Conservation (phyloP, 306 rosid genomes). For the Quercus ilex region DNA sequence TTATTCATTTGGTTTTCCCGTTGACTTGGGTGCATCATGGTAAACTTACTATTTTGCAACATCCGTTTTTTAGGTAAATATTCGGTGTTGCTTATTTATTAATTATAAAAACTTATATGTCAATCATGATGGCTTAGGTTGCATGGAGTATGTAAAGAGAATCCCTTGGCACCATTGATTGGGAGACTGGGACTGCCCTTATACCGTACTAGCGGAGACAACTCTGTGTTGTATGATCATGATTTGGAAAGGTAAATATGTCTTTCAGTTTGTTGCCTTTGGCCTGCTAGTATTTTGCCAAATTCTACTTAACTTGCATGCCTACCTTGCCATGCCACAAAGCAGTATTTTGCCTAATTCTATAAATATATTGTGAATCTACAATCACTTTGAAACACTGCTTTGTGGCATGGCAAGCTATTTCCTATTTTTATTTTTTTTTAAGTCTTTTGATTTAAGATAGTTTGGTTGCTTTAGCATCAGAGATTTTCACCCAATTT, state of each 20-base stretch:
- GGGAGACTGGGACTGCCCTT: slow-evolving; percentile 90
- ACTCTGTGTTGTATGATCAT: slow-evolving; percentile 95
- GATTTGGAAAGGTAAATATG: slow-evolving; percentile 80
- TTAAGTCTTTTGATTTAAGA: no score
- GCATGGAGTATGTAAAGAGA: slow-evolving; percentile 95
- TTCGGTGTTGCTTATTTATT: background rate
- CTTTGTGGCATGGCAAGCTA: background rate
- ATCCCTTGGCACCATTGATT: slow-evolving; percentile 92
- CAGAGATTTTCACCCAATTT: no score
- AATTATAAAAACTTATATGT: slow-evolving; percentile 4
- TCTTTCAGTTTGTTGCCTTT: slow-evolving; percentile 4
- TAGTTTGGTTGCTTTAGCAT: no score
- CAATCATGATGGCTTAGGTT: slow-evolving; percentile 50
- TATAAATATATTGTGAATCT: background rate
- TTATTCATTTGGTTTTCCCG: slow-evolving; percentile 94
- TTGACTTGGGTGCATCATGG: slow-evolving; percentile 99
- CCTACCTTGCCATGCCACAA: no score
- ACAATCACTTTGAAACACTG: background rate
- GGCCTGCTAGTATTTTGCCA: background rate
- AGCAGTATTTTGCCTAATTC: background rate
- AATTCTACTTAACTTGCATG: slow-evolving; percentile 6
- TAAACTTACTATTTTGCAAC: slow-evolving; percentile 17
- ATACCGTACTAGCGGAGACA: slow-evolving; percentile 94
- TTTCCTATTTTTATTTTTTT: background rate
- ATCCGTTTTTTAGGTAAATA: background rate